These are phyloP conservation scores for Saccharomyces hybrid DNA, from an alignment of 1,139 yeast genomes.

Conservation along the genomic window DNA sequence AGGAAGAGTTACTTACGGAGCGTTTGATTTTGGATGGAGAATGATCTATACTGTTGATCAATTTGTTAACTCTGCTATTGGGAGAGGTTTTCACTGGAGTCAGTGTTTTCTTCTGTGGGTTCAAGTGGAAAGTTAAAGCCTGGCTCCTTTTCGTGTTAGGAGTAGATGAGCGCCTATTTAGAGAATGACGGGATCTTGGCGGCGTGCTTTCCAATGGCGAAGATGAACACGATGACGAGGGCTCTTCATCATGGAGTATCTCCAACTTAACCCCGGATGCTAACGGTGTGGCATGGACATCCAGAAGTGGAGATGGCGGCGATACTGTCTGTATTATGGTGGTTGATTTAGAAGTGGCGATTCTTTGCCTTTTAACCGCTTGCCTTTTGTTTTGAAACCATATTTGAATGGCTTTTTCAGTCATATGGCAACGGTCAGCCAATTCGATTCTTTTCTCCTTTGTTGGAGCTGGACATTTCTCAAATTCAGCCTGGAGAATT, in stretches of 20 bases:
- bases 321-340: neutral
- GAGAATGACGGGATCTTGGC: neutral
- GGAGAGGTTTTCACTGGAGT: conserved; percentile 30
- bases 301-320: neutral
- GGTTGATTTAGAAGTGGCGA: conserved; percentile 5
- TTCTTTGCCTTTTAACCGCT: conserved; percentile 9
- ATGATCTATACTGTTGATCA: conserved; percentile 20
- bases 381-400: conserved; percentile 83
- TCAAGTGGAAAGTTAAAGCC: conserved; percentile 29
- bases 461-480: conserved; percentile 71
- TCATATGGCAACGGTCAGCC: conserved; percentile 75
- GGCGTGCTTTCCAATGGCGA: conserved; percentile 7
- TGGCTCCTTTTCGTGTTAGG: conserved; percentile 23
- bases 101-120: conserved; percentile 25
- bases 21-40: conserved; percentile 3
- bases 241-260: conserved; percentile 2
- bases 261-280: conserved; percentile 8
- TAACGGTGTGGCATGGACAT: conserved; percentile 8
- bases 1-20: conserved; percentile 1
- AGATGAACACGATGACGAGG: conserved; percentile 5
- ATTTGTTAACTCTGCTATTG: conserved; percentile 28
- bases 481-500: conserved; percentile 72
- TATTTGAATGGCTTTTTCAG: conserved; percentile 92
- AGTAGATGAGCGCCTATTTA: neutral
- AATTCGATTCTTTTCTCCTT: conserved; percentile 66